These are phyloP conservation scores for Scalesia atractyloides DNA, from an alignment of 129 eudicot genomes.

Conservation along the genomic window DNA sequence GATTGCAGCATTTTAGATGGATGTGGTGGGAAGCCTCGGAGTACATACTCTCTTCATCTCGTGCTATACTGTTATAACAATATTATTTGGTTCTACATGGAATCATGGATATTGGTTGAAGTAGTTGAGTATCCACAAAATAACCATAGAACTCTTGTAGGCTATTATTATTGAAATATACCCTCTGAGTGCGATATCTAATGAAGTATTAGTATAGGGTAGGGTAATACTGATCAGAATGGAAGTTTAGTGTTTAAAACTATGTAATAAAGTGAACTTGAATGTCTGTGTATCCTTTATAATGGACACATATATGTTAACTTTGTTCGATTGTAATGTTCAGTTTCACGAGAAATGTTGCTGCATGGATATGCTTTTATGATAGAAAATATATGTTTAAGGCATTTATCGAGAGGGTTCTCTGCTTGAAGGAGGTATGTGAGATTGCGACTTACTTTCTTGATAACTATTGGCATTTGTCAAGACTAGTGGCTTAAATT, in stretches of 20 bases:
- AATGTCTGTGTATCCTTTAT: slow-evolving; percentile 3
- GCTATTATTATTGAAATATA: not conserved
- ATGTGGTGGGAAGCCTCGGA: not conserved
- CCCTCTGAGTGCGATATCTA: not conserved
- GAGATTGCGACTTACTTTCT: slow-evolving; percentile 34
- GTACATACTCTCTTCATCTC: slow-evolving; percentile 2
- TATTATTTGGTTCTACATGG: not conserved
- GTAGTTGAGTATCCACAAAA: not conserved
- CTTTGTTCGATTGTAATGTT: slow-evolving; percentile 26
- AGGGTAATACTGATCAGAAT: slow-evolving; percentile 2
- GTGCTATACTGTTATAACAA: not conserved
- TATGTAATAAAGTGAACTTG: slow-evolving; percentile 8
- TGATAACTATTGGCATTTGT: slow-evolving; percentile 1
- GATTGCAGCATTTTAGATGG: too few relatives aligned
- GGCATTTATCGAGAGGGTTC: slow-evolving; percentile 86
- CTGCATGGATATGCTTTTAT: slow-evolving; percentile 94
- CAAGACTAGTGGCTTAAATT: slow-evolving; percentile 2
- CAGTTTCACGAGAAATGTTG: slow-evolving; percentile 96
- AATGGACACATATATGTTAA: slow-evolving; percentile 6
- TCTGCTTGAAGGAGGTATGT: slow-evolving; percentile 77
- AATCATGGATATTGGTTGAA: not conserved
- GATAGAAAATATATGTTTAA: slow-evolving; percentile 78
- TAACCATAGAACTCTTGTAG: not conserved
- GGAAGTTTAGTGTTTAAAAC: slow-evolving; percentile 14
- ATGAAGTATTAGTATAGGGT: not conserved